phyloP scores from a whole-genome alignment of 2,329 filamentous ascomycete species.

The Colletotrichum orbiculare region DNA sequence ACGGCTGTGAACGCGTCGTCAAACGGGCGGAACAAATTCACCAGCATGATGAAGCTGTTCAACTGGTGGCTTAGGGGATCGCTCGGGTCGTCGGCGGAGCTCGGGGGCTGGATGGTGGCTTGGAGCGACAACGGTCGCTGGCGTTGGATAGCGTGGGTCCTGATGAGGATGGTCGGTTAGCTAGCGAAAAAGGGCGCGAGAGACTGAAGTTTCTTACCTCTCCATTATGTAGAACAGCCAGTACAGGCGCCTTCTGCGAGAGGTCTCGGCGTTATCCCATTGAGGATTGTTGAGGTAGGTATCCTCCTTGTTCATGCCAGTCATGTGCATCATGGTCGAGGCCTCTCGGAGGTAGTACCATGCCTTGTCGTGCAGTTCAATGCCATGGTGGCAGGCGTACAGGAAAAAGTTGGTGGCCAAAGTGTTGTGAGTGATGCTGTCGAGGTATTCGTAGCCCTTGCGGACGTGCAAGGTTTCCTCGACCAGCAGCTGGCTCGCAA shows the following conservation, averaged over 20 bases:
- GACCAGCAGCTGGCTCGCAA: conserved; percentile 73
- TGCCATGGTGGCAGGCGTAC: conserved; percentile 76
- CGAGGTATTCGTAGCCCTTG: conserved; percentile 70
- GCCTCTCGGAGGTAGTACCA: conserved; percentile 86
- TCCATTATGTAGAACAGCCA: conserved; percentile 80
- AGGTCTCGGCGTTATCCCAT: conserved; percentile 68
- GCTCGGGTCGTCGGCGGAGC: conserved; percentile 68
- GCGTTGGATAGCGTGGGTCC: conserved; percentile 78
- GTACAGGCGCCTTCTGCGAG: conserved; percentile 74
- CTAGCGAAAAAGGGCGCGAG: conserved; percentile 22
- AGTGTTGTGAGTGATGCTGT: conserved; percentile 65
- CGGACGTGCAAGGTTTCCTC: conserved; percentile 75
- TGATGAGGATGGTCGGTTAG: conserved; percentile 38
- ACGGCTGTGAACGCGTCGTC: conserved; percentile 71
- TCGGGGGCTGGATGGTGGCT: conserved; percentile 74
- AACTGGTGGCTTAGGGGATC: conserved; percentile 65
- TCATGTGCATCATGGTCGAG: conserved; percentile 74
- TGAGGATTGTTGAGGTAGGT: conserved; percentile 61
- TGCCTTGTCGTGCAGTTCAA: conserved; percentile 79
- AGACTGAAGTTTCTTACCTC: conserved; percentile 58
- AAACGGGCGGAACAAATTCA: conserved; percentile 73
- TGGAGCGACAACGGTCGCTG: conserved; percentile 77
- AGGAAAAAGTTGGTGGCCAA: conserved; percentile 83
- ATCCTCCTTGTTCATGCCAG: conserved; percentile 71
- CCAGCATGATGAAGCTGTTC: conserved; percentile 68